These are phyloP conservation scores for Fusarium piperis DNA, from an alignment of 2,329 filamentous ascomycete genomes.

Conservation along the genomic window DNA sequence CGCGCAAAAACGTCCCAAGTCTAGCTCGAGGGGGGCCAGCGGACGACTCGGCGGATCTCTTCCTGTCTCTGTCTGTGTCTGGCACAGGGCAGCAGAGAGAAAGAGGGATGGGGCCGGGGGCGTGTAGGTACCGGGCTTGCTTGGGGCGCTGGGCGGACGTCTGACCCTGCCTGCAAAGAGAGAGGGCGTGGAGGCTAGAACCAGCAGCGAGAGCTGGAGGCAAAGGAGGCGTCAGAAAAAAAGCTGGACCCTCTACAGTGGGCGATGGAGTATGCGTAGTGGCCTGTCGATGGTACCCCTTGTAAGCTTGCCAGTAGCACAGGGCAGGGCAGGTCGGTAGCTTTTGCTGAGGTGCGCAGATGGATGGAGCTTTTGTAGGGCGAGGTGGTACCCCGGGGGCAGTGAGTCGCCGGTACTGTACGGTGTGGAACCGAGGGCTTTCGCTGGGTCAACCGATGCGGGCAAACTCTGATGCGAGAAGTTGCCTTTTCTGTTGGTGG, in stretches of 20 bases:
- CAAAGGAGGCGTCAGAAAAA: constrained; percentile 34
- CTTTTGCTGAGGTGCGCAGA: not conserved
- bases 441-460: constrained; percentile 41
- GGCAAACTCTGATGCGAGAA: constrained; percentile 40
- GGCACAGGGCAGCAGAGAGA: constrained; percentile 20
- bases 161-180: constrained; percentile 10
- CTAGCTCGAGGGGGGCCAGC: constrained; percentile 37
- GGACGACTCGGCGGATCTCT: constrained; percentile 38
- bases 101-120: constrained; percentile 17
- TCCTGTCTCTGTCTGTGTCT: constrained; percentile 13
- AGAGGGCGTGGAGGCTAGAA: constrained; percentile 30
- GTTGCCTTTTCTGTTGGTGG: constrained; percentile 3
- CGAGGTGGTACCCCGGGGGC: constrained; percentile 13
- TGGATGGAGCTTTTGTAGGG: not conserved
- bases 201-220: constrained; percentile 18
- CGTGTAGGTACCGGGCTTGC: constrained; percentile 32
- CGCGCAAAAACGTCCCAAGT: constrained; percentile 40
- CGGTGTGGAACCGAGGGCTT: constrained; percentile 41
- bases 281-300: not conserved
- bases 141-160: constrained; percentile 34
- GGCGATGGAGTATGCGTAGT: constrained; percentile 30
- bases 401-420: constrained; percentile 26
- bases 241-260: constrained; percentile 34
- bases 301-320: constrained; percentile 2
- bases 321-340: not conserved